phyloP scores from a whole-genome alignment of 345 rosid genomes.

The Aquilaria yunnanensis region DNA sequence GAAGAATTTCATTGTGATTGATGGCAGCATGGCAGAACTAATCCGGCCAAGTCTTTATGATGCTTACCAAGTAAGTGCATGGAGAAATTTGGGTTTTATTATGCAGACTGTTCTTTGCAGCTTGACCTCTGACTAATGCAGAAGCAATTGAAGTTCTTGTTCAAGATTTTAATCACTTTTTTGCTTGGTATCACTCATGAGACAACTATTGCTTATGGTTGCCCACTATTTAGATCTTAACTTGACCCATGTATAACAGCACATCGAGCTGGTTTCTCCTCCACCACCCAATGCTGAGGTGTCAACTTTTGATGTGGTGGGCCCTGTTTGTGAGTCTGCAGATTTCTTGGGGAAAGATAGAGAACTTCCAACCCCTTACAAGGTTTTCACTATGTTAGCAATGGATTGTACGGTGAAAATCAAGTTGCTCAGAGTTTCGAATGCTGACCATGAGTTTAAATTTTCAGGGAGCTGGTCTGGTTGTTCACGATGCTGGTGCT shows the following conservation, averaged over 20 bases:
- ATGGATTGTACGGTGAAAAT: neutral
- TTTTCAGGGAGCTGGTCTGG: constrained; percentile 84
- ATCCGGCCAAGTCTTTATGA: constrained; percentile 97
- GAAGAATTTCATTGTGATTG: constrained; percentile 82
- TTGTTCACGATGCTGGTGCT: constrained; percentile 98
- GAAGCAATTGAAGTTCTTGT: neutral
- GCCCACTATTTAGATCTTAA: neutral
- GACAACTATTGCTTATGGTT: too few species aligned
- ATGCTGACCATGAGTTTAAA: constrained; percentile 17
- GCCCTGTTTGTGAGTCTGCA: constrained; percentile 99
- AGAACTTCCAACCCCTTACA: constrained; percentile 84
- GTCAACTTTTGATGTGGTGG: constrained; percentile 85
- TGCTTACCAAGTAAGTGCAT: constrained; percentile 79
- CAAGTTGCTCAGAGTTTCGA: neutral
- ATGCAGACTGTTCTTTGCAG: constrained; percentile 1
- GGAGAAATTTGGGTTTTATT: neutral
- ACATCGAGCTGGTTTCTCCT: constrained; percentile 93
- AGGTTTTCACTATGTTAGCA: constrained; percentile 32
- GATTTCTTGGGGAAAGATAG: constrained; percentile 96
- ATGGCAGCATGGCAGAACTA: constrained; percentile 99
- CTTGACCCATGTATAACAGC: constrained; percentile 38
- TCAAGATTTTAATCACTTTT: neutral
- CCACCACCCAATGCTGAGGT: constrained; percentile 47
- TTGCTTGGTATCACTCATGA: neutral
- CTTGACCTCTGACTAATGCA: too few species aligned